Evolutionary conservation across 768 basidiomycete species (phyloP).

Genomic region (Leccinum olivaceopallidum): DNA sequence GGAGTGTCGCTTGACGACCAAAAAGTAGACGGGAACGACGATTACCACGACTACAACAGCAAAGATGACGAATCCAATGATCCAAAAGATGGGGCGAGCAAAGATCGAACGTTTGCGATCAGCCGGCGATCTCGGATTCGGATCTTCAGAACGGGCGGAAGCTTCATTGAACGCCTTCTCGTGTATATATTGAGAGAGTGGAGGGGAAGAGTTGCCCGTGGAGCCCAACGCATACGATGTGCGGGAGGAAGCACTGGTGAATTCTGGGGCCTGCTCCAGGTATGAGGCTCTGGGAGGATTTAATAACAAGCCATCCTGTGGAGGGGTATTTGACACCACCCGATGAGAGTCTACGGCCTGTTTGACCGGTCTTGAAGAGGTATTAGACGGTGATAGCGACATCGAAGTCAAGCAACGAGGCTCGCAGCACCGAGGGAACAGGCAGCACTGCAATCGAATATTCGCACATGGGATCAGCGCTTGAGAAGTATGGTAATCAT

Average conservation of each 20-base stretch:
- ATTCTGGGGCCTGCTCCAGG: slow-evolving; percentile 24
- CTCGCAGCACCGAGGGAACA: neutral
- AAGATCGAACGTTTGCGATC: slow-evolving; percentile 21
- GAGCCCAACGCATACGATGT: slow-evolving; percentile 24
- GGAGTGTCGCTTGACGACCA: slow-evolving; percentile 28
- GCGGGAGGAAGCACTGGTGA: slow-evolving; percentile 18
- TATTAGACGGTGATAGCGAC: slow-evolving; percentile 6
- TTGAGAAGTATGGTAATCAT: neutral
- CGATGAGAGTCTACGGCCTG: slow-evolving; percentile 12
- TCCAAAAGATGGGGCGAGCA: slow-evolving; percentile 28
- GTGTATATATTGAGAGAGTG: slow-evolving; percentile 18
- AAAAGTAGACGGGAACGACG: slow-evolving; percentile 42
- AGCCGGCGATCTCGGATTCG: neutral
- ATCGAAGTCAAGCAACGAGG: slow-evolving; percentile 1
- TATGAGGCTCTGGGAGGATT: slow-evolving; percentile 29
- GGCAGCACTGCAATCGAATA: neutral
- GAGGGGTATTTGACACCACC: slow-evolving; percentile 14
- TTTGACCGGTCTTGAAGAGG: slow-evolving; percentile 23
- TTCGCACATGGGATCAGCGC: neutral
- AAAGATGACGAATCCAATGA: slow-evolving; percentile 31
- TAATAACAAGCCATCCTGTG: slow-evolving; percentile 2
- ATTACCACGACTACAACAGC: slow-evolving; percentile 37
- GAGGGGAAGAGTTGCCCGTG: slow-evolving; percentile 23
- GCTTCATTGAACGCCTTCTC: slow-evolving; percentile 19
- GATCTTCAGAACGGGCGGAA: slow-evolving; percentile 2